Percentiles rank a stretch among this genome's conserved stretches.
phyloP scores from a whole-genome alignment of 306 rosid species.

The Carpinus fangiana region DNA sequence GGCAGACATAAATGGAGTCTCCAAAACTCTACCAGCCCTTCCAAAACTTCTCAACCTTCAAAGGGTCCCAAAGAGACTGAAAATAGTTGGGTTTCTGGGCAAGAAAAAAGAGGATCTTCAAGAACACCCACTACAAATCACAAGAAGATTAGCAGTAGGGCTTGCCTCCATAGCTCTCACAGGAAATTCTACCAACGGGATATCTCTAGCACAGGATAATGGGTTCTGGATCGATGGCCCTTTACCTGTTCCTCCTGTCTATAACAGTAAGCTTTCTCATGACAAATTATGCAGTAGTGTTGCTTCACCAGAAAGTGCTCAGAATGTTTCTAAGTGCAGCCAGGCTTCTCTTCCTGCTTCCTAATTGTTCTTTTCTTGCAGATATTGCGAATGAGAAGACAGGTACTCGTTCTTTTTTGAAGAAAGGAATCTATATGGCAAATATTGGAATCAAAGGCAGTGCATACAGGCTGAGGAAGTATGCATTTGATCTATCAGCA shows the following conservation, averaged over 20 bases:
- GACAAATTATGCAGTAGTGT: neutral
- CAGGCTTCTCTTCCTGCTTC: neutral
- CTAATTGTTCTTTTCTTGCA: slow-evolving; percentile 27
- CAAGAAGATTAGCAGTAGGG: slow-evolving; percentile 73
- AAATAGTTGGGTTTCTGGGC: slow-evolving; percentile 37
- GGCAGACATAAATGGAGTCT: slow-evolving; percentile 61
- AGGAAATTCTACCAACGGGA: slow-evolving; percentile 28
- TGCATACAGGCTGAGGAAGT: slow-evolving; percentile 64
- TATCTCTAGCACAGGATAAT: slow-evolving; percentile 65
- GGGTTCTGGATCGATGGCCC: slow-evolving; percentile 77
- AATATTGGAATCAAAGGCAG: slow-evolving; percentile 72
- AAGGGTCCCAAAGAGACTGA: slow-evolving; percentile 32
- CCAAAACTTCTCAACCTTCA: slow-evolving; percentile 41
- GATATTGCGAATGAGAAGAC: slow-evolving; percentile 81
- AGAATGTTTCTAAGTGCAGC: neutral
- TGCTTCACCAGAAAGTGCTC: slow-evolving; percentile 11
- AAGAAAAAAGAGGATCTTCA: slow-evolving; percentile 45
- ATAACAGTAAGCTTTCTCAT: slow-evolving; percentile 58
- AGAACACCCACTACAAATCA: slow-evolving; percentile 43
- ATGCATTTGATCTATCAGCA: slow-evolving; percentile 81
- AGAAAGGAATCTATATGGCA: slow-evolving; percentile 69
- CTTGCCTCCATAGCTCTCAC: slow-evolving; percentile 61
- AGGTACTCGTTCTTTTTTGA: slow-evolving; percentile 78
- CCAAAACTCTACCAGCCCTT: slow-evolving; percentile 47
- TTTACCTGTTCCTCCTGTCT: slow-evolving; percentile 58